Percentiles rank a stretch among this genome's conserved stretches.
Conservation (phyloP, 805 yeast species). For the Wickerhamiella lipophila region DNA sequence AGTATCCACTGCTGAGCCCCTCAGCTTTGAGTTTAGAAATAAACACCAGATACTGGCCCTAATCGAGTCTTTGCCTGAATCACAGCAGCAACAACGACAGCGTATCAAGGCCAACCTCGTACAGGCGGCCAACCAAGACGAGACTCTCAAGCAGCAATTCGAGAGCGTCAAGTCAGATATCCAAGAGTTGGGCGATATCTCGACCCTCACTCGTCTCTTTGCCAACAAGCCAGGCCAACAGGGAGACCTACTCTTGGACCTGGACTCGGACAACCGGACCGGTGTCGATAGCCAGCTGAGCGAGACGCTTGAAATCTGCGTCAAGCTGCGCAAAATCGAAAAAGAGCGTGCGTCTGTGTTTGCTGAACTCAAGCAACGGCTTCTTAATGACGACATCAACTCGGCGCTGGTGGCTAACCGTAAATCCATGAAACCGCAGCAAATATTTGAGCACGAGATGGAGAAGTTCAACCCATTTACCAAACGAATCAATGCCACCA, state of each 20-base stretch:
- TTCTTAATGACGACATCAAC: conserved; percentile 77
- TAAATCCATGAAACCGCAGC: conserved; percentile 43
- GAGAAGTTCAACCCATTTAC: conserved; percentile 62
- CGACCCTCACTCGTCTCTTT: conserved; percentile 17
- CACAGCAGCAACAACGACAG: conserved; percentile 14
- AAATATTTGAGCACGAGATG: conserved; percentile 55
- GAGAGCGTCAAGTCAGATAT: conserved; percentile 35
- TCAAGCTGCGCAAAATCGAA: conserved; percentile 49
- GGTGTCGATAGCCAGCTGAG: conserved; percentile 32
- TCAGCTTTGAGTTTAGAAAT: conserved; percentile 19
- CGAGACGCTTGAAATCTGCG: conserved; percentile 43
- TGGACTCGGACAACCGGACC: conserved; percentile 42
- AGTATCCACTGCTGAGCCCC: conserved; percentile 19
- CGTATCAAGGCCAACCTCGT: conserved; percentile 28
- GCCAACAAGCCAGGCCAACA: neutral
- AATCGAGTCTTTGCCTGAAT: conserved; percentile 21
- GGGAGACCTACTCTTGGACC: conserved; percentile 40
- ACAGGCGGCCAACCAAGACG: conserved; percentile 36
- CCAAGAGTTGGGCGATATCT: conserved; percentile 35
- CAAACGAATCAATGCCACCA: conserved; percentile 51
- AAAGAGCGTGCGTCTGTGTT: conserved; percentile 51
- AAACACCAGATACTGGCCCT: conserved; percentile 19
- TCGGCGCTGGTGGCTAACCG: conserved; percentile 56
- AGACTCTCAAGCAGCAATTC: conserved; percentile 43
- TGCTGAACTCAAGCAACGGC: conserved; percentile 51